Conservation (phyloP, 116 monocot genomes). For the Papilionanthe hybrid region DNA sequence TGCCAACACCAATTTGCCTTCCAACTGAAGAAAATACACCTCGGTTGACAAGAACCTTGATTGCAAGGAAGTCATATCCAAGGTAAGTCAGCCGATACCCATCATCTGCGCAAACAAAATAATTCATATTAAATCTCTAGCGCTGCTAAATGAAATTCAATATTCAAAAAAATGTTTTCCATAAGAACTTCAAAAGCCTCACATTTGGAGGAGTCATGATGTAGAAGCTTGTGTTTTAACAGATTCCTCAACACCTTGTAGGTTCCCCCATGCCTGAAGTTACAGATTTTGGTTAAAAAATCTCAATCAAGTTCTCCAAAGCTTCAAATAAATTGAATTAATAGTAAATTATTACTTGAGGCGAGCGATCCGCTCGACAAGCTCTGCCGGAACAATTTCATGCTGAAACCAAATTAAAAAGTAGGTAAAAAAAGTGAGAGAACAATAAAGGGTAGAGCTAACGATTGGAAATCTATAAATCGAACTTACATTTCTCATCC, state of each 20-base stretch:
- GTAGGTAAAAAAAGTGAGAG: background rate
- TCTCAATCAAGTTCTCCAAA: background rate
- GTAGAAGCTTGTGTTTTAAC: conserved; percentile 85
- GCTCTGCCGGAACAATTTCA: conserved; percentile 79
- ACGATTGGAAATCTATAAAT: background rate
- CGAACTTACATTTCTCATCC: conserved; percentile 74
- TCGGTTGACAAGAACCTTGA: conserved; percentile 86
- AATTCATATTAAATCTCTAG: background rate
- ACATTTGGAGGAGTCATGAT: conserved; percentile 95
- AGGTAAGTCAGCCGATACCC: conserved; percentile 92
- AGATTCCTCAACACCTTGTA: conserved; percentile 91
- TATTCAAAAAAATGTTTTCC: background rate
- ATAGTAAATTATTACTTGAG: conserved; percentile 46
- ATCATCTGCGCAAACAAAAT: conserved; percentile 46
- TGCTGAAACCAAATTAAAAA: conserved; percentile 47
- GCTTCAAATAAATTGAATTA: background rate
- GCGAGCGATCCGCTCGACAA: conserved; percentile 80
- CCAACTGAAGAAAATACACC: conserved; percentile 80
- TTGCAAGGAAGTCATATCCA: conserved; percentile 97
- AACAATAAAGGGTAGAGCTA: background rate
- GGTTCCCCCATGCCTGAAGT: conserved; percentile 80
- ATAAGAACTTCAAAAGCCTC: background rate
- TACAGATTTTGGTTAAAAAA: conserved; percentile 9
- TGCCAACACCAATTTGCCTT: conserved; percentile 95
- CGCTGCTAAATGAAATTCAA: background rate